These are phyloP conservation scores for Russula abietina DNA, from an alignment of 768 basidiomycete species.

Conservation along the genomic window DNA sequence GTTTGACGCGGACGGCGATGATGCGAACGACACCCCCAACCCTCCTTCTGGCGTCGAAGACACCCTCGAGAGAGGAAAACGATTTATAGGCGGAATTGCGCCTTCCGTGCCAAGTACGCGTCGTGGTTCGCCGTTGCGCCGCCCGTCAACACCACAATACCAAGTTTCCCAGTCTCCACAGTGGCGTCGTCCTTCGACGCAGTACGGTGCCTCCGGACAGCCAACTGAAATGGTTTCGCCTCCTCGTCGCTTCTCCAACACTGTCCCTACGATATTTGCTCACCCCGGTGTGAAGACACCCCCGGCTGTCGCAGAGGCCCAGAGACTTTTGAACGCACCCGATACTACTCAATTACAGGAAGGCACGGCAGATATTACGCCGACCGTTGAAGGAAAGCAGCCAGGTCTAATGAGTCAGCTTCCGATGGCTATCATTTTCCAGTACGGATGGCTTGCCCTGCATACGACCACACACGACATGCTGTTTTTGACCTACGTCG, in stretches of 20 bases:
- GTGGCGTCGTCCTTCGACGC: conserved; percentile 16
- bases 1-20: conserved; percentile 33
- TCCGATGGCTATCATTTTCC: conserved; percentile 78
- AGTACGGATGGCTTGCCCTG: conserved; percentile 84
- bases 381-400: conserved; percentile 46
- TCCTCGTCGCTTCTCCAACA: conserved; percentile 48
- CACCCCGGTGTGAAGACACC: conserved; percentile 80
- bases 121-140: conserved; percentile 14
- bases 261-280: conserved; percentile 72
- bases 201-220: conserved; percentile 19
- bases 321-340: conserved; percentile 42
- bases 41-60: background rate
- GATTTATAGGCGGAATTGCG: background rate
- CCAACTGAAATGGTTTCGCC: conserved; percentile 36
- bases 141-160: conserved; percentile 25
- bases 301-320: conserved; percentile 67
- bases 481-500: conserved; percentile 85
- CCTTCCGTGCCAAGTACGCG: conserved; percentile 19
- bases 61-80: conserved; percentile 9
- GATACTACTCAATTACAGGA: conserved; percentile 36
- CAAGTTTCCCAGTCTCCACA: conserved; percentile 18
- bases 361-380: conserved; percentile 33
- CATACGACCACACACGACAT: conserved; percentile 90
- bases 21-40: conserved; percentile 26
- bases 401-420: conserved; percentile 67